Conservation (phyloP, 495 filamentous ascomycete genomes). For the Talaromyces thailandensis region DNA sequence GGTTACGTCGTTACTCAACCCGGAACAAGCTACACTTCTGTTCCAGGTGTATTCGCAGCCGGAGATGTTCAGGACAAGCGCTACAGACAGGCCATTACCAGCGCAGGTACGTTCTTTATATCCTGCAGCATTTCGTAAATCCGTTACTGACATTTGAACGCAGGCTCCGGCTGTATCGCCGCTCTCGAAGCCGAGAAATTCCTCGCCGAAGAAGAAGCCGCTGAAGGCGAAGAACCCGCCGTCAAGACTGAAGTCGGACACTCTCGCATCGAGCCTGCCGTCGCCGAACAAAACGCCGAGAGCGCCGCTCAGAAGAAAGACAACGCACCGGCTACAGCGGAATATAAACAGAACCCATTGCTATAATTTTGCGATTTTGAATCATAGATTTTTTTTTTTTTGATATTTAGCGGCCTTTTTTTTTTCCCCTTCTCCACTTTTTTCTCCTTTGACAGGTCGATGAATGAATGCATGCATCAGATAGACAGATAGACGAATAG, state of each 20-base stretch:
- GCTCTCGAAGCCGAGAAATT: conserved; percentile 93
- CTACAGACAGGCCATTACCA: conserved; percentile 96
- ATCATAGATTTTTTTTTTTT: neutral
- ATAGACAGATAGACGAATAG: conserved; percentile 6
- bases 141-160: conserved; percentile 8
- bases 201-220: conserved; percentile 65
- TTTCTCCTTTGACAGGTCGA: neutral
- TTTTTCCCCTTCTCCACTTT: neutral
- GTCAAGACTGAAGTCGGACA: conserved; percentile 13
- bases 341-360: conserved; percentile 55
- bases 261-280: conserved; percentile 16
- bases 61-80: conserved; percentile 98
- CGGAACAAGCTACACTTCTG: conserved; percentile 78
- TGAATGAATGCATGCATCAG: neutral
- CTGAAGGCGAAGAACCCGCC: conserved; percentile 20
- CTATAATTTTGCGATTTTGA: conserved; percentile 31
- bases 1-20: conserved; percentile 84
- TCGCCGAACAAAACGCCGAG: conserved; percentile 24
- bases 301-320: conserved; percentile 22
- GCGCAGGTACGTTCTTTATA: conserved; percentile 62
- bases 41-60: conserved; percentile 91
- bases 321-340: conserved; percentile 29
- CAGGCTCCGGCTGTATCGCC: conserved; percentile 88
- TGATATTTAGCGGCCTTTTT: neutral
- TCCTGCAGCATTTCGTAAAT: neutral